Conservation (phyloP, 768 basidiomycete genomes). For the Termitomyces sp. region DNA sequence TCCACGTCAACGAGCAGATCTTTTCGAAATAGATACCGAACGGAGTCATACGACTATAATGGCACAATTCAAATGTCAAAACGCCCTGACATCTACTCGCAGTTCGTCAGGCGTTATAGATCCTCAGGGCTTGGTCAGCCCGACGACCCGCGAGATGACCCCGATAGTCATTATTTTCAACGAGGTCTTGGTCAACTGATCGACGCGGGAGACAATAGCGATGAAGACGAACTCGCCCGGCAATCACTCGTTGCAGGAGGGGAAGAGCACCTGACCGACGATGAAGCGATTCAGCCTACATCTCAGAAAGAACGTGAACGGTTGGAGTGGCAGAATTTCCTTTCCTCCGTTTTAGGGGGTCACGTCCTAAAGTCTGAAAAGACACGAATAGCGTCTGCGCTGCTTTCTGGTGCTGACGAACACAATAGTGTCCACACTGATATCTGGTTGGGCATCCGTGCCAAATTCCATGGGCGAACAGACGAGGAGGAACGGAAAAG, state of each 20-base stretch:
- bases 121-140: conserved; percentile 54
- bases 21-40: conserved; percentile 28
- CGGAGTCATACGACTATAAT: conserved; percentile 17
- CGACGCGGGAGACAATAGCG: conserved; percentile 70
- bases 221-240: conserved; percentile 65
- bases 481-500: conserved; percentile 80
- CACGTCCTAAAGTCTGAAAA: conserved; percentile 96
- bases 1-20: conserved; percentile 27
- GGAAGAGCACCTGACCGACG: conserved; percentile 55
- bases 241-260: conserved; percentile 39
- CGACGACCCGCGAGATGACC: conserved; percentile 74
- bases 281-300: conserved; percentile 66
- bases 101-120: conserved; percentile 77
- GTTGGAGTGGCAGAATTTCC: conserved; percentile 94
- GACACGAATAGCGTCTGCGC: conserved; percentile 81
- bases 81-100: conserved; percentile 68
- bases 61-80: conserved; percentile 23
- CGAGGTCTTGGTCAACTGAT: conserved; percentile 66
- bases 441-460: conserved; percentile 90
- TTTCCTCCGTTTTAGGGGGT: conserved; percentile 89
- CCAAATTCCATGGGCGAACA: conserved; percentile 76
- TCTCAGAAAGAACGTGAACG: conserved; percentile 77
- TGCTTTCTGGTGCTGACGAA: conserved; percentile 69
- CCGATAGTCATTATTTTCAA: conserved; percentile 82
- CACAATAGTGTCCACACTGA: conserved; percentile 65